Base-by-base conservation (phyloP, 257 asterid species). In the Solanum appendiculatum region DNA sequence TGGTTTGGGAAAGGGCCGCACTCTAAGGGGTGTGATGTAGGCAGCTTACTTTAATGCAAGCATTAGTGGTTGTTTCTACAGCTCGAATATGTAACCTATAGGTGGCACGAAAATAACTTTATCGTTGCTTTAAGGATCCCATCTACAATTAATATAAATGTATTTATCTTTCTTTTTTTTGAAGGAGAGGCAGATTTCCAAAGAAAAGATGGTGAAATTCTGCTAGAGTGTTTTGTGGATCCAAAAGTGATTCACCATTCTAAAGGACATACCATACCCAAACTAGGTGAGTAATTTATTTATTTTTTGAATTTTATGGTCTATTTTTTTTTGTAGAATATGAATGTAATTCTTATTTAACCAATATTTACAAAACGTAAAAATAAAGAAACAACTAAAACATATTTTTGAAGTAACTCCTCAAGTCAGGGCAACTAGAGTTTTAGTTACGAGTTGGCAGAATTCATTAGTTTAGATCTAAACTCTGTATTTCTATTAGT, bases 191-290 rank as follows among this genome's bases (percentile, higher is more conserved):
- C n/a, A 23, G 92, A 90, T 39, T 84, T 37, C 87, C 21, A 86
- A 84, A 91, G 58, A 87, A 89, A 90, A 31, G 90, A 90, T 11
- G 86, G 92, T 8, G 64, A 83, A 83, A 85, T 88, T 78, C 42
- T 91, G 29, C 14, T 87, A 18, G 73, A 58, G 10, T 84, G 86
- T 63, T 91, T 91, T 87, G 85, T 91, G 18, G 89, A 87, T 81
- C 90, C 91, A 5, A 54, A 44, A 84, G 90, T 91, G 37, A 82
- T 91, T 83, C 51, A 85, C 31, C 90, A 91, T 74, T 70, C 92
- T 34, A 81, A 87, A 82, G 92, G 92, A 23, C 92, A 90, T 85
- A 88, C 89, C 0, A 31, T 91, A 39, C 93, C 93, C 2, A 78
- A 48, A 81, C 86, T 91, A 27, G 89, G 93, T 87, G 36, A 83